phyloP scores from a whole-genome alignment of 257 asterid species.

The Cynanchum wilfordii region DNA sequence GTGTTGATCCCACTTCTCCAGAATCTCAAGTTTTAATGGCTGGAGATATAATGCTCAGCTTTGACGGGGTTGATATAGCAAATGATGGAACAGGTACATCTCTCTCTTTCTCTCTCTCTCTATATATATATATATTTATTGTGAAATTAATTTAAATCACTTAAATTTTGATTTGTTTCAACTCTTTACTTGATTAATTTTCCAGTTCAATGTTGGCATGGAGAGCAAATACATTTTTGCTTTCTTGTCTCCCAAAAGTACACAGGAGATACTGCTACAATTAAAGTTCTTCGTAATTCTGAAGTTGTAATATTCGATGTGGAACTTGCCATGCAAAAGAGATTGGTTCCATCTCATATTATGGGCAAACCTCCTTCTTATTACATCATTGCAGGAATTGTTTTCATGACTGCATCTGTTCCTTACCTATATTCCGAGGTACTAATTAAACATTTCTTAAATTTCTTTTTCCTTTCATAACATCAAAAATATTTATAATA shows the following conservation, averaged over 20 bases:
- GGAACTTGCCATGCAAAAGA: constrained; percentile 58
- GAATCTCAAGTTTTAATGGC: constrained; percentile 64
- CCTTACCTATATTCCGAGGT: constrained; percentile 96
- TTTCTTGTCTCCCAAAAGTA: constrained; percentile 86
- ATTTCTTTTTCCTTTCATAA: too few species aligned
- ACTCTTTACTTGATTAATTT: constrained; percentile 3
- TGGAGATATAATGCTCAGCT: constrained; percentile 81
- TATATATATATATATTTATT: too few species aligned
- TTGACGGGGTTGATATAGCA: constrained; percentile 80
- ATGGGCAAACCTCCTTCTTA: constrained; percentile 90
- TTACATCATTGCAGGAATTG: constrained; percentile 82
- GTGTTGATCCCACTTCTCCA: constrained; percentile 82
- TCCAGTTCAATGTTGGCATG: constrained; percentile 95
- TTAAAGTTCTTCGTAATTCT: constrained; percentile 75
- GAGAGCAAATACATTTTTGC: constrained; percentile 94
- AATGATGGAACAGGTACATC: constrained; percentile 88
- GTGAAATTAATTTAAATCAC: too few species aligned
- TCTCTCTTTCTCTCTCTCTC: too few species aligned
- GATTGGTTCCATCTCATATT: constrained; percentile 88
- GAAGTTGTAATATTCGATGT: constrained; percentile 46
- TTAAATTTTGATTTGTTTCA: constrained; percentile 8
- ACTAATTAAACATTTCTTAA: not conserved
- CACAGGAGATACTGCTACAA: constrained; percentile 70
- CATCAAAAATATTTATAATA: too few species aligned
- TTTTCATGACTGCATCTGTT: constrained; percentile 75